Percentiles rank a stretch among this genome's conserved stretches.
Conservation (phyloP, 305 asterid genomes). For the Petunia hybrid region DNA sequence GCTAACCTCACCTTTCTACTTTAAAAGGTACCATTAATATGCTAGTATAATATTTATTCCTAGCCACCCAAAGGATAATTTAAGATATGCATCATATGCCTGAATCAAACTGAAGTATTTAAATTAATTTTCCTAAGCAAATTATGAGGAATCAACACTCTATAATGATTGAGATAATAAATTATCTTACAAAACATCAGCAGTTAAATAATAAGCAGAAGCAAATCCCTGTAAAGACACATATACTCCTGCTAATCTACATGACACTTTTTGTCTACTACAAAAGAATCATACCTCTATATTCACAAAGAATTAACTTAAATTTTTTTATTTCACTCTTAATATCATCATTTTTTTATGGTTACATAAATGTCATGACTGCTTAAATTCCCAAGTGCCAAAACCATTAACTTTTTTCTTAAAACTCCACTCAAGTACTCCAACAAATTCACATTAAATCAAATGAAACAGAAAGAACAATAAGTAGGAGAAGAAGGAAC, state of each 20-base stretch:
- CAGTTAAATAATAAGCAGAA: background rate
- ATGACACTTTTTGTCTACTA: too few relatives aligned
- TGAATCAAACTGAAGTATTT: constrained; percentile 21
- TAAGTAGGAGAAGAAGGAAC: background rate
- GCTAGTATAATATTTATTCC: constrained; percentile 2
- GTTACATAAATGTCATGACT: too few relatives aligned
- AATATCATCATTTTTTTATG: too few relatives aligned
- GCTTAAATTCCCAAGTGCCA: too few relatives aligned
- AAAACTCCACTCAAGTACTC: too few relatives aligned
- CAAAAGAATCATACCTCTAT: too few relatives aligned
- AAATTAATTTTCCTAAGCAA: background rate
- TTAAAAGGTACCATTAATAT: constrained; percentile 26
- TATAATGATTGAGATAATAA: too few relatives aligned
- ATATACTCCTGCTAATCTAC: too few relatives aligned
- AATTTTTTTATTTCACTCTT: too few relatives aligned
- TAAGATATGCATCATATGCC: background rate
- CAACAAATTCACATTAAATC: too few relatives aligned
- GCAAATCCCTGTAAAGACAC: background rate
- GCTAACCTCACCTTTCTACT: constrained; percentile 18
- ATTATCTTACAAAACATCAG: background rate
- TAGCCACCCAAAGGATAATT: background rate
- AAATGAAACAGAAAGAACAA: background rate
- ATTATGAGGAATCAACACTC: background rate
- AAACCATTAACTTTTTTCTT: too few relatives aligned
- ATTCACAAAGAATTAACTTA: too few relatives aligned